Evolutionary conservation across 306 rosid genomes (phyloP), one percentile per base, ranked within the genome.

Genomic region (Sicyos baderoa): DNA sequence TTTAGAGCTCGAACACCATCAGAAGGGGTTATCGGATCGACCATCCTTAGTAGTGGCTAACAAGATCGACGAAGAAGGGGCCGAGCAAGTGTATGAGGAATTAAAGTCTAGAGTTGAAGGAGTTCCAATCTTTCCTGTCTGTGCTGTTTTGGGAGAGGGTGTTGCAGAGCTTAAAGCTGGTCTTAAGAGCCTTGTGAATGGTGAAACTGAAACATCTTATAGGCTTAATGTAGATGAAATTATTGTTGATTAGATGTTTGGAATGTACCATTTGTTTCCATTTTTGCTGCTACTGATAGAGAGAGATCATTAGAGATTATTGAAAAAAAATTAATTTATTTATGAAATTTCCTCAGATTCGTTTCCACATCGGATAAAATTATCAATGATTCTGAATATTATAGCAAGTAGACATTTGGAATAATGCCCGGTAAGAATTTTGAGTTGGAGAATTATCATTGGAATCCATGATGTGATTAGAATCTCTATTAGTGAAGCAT

Each of bases 11-110:
- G 97, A 93, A 75, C 79, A 80, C 83, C 96, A 93, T 79, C 96
- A 83, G 47, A 86, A 79, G 63, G 91, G 97, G 60, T 84, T 93
- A 76, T 90, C 97, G 32, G 80, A 77, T 61, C 79, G 90, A 0
- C 94, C 94, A n/a, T 88, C 90, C 25, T 77, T 93, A 76, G 81
- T 93, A 50, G 86, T 93, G 64, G 97, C 96, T 70, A 93, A 93
- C 77, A 93, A 93, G 79, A 88, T 85, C 65, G 99, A 93, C 8
- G 97, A 90, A 84, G 86, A 88, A 19, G 99, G 99, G 63, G 83
- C 96, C 12, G 86, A 78, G 25, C 73, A 65, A 71, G 91, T 88
- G 55, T 90, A 75, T 37, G 78, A 80, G 65, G 96, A 88, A 77
- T 79, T 93, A 68, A 80, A 84, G 86, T 84, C 79, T 22, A 78